phyloP scores from a whole-genome alignment of 2,329 filamentous ascomycete species.

The Aphanocladium album region DNA sequence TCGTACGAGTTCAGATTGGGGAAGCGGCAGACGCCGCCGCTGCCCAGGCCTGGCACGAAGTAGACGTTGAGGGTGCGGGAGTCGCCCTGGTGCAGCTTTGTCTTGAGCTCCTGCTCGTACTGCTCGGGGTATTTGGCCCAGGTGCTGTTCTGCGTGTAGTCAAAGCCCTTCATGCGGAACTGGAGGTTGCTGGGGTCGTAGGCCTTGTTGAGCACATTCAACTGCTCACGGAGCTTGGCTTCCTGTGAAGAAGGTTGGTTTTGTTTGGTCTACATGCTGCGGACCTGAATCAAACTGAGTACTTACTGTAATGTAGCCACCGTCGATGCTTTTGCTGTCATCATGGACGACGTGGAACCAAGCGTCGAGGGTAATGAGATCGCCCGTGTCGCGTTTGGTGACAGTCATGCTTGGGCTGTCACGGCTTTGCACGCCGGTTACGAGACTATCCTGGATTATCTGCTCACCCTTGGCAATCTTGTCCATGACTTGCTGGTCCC shows the following conservation, averaged over 20 bases:
- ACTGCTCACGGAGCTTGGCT: constrained; percentile 19
- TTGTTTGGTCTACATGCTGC: no score
- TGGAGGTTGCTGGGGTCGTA: constrained; percentile 23
- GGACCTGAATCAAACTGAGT: no score
- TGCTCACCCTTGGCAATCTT: constrained; percentile 7
- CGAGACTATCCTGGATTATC: background rate
- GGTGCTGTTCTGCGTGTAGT: constrained; percentile 25
- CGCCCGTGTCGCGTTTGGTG: background rate
- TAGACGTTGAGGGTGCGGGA: constrained; percentile 38
- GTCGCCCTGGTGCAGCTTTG: constrained; percentile 29
- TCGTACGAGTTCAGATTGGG: constrained; percentile 19
- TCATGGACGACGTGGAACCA: constrained; percentile 37
- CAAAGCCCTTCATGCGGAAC: constrained; percentile 23
- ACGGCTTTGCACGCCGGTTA: background rate
- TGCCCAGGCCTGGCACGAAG: constrained; percentile 31
- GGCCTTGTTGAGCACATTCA: constrained; percentile 21
- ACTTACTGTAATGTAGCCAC: constrained; percentile 31
- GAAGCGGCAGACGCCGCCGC: constrained; percentile 38
- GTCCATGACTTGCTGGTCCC: background rate
- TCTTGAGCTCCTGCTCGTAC: background rate
- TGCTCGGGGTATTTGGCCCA: constrained; percentile 21
- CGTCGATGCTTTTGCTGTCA: constrained; percentile 33
- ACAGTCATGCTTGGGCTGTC: background rate
- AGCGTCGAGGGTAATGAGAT: constrained; percentile 25
- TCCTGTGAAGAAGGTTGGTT: constrained; percentile 2